These are phyloP conservation scores for Penicillium turbatum DNA, from an alignment of 495 filamentous ascomycete genomes.

Conservation along the genomic window DNA sequence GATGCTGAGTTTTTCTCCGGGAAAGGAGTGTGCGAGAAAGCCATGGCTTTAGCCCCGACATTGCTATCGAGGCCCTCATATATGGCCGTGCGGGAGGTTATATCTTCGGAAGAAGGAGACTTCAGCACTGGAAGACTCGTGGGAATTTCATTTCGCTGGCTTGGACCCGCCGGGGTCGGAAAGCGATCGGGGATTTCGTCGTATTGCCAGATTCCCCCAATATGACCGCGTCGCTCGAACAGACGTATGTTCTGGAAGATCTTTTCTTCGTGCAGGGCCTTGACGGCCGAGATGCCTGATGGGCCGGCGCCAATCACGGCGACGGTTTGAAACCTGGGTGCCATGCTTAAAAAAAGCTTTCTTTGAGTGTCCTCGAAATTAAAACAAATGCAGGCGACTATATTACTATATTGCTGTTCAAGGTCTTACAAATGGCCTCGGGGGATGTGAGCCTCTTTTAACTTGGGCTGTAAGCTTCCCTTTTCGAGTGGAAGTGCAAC, in stretches of 20 bases:
- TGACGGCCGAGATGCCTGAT: conserved; percentile 48
- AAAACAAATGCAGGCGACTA: no score
- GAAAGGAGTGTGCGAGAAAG: conserved; percentile 29
- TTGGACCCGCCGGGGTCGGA: not conserved
- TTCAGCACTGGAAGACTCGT: conserved; percentile 12
- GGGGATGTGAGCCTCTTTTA: not conserved
- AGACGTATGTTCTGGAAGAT: conserved; percentile 47
- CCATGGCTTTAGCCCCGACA: conserved; percentile 27
- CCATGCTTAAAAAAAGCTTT: conserved; percentile 6
- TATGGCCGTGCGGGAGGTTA: conserved; percentile 23
- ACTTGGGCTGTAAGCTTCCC: not conserved
- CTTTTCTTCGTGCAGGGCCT: conserved; percentile 49
- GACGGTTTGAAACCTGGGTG: conserved; percentile 27
- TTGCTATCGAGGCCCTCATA: conserved; percentile 30
- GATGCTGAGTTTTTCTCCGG: conserved; percentile 21
- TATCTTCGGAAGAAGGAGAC: conserved; percentile 18
- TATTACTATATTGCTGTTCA: no score
- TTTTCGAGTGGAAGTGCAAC: not conserved
- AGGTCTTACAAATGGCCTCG: no score
- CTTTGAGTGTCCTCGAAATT: not conserved
- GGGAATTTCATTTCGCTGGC: conserved; percentile 5
- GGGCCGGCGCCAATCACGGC: conserved; percentile 53
- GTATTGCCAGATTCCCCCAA: conserved; percentile 48
- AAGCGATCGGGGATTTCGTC: conserved; percentile 21
- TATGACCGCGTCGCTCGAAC: conserved; percentile 48